phyloP scores from a whole-genome alignment of 1,284 basidiomycete species.

The Quambalaria eucalypti region DNA sequence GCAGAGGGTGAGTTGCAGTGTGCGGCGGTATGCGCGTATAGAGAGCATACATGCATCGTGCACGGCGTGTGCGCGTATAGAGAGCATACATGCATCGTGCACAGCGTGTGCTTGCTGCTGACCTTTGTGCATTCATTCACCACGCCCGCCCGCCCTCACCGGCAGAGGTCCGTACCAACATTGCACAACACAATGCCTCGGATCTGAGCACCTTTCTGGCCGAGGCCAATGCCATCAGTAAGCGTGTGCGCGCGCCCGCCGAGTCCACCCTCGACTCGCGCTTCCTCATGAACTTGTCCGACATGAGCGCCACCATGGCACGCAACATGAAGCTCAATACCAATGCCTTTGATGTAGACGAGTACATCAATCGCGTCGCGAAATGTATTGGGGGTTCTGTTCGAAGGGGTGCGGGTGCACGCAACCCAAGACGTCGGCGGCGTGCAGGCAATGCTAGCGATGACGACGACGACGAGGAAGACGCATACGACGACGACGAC shows the following conservation, averaged over 20 bases:
- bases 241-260: constrained; percentile 7
- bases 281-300: constrained; percentile 27
- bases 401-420: neutral
- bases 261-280: constrained; percentile 37
- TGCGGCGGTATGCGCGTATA: too few relatives aligned
- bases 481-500: constrained; percentile 3
- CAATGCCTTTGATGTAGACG: constrained; percentile 39
- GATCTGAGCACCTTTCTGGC: neutral
- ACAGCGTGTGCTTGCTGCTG: neutral
- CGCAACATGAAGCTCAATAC: constrained; percentile 32
- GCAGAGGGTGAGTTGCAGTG: neutral
- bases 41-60: neutral
- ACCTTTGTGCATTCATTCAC: neutral
- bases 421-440: neutral
- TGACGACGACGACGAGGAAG: constrained; percentile 9
- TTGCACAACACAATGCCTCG: neutral
- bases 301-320: constrained; percentile 36
- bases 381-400: constrained; percentile 24
- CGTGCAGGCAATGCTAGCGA: neutral
- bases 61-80: neutral
- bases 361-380: constrained; percentile 26
- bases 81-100: too few relatives aligned
- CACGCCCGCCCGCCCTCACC: neutral
- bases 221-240: neutral
- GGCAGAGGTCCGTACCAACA: neutral